These are phyloP conservation scores for Ramalina intermedia DNA, from an alignment of 495 filamentous ascomycete species.

Conservation along the genomic window DNA sequence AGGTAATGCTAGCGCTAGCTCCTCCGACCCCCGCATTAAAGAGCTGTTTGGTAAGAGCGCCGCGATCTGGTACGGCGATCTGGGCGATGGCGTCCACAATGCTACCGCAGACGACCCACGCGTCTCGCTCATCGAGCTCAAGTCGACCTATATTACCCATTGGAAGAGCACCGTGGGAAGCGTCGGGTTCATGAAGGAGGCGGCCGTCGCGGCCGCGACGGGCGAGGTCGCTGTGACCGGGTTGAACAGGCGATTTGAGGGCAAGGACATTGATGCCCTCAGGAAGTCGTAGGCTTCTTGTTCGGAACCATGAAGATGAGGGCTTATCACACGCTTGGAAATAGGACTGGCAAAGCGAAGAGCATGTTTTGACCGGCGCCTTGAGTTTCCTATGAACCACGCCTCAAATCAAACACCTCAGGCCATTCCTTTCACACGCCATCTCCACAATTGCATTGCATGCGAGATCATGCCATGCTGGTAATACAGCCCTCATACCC, in stretches of 20 bases:
- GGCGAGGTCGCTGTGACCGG: conserved; percentile 17
- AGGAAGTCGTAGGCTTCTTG: conserved; percentile 1
- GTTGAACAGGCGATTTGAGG: conserved; percentile 9
- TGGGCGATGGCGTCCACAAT: conserved; percentile 28
- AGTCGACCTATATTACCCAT: conserved; percentile 27
- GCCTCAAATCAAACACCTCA: too few species aligned
- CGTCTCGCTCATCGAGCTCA: conserved; percentile 49
- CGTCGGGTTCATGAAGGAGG: conserved; percentile 16
- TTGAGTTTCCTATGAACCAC: too few species aligned
- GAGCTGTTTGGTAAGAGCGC: conserved; percentile 20
- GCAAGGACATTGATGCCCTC: conserved; percentile 13
- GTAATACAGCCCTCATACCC: too few species aligned
- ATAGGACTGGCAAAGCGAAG: too few species aligned
- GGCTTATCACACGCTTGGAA: too few species aligned
- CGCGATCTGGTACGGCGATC: conserved; percentile 31
- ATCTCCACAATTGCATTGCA: too few species aligned
- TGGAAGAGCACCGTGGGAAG: conserved; percentile 15
- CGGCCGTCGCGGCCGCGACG: conserved; percentile 12
- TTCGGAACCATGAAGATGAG: too few species aligned
- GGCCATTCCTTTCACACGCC: too few species aligned
- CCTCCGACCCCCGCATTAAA: conserved; percentile 28
- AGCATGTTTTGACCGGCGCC: too few species aligned
- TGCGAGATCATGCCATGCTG: too few species aligned
- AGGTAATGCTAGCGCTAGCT: conserved; percentile 17
- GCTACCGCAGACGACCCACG: conserved; percentile 26